Percentiles rank a stretch among this genome's conserved stretches.
phyloP scores from a whole-genome alignment of 148 eudicot species.

The Amaranthus cruentus region DNA sequence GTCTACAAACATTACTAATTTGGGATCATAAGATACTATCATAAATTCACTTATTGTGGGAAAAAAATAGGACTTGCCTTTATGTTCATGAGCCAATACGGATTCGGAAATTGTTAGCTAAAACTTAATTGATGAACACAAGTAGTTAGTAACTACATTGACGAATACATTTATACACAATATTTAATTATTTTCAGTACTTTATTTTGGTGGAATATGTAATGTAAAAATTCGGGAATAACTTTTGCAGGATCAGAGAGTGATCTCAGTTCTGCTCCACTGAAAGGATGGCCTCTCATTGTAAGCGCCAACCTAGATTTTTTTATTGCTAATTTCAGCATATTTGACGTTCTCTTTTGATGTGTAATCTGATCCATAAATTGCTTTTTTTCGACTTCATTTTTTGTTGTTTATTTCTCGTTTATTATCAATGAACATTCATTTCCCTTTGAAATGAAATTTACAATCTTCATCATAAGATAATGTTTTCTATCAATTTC shows the following conservation, averaged over 20 bases:
- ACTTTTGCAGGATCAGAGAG: constrained; percentile 15
- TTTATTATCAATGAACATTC: neutral
- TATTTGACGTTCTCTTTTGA: neutral
- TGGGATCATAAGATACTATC: neutral
- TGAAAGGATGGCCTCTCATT: constrained; percentile 21
- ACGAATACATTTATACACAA: neutral
- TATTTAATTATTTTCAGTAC: neutral
- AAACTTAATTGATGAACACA: neutral
- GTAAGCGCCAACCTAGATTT: constrained; percentile 4
- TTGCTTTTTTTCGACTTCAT: neutral
- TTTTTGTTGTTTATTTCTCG: neutral
- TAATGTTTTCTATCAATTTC: neutral
- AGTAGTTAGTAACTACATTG: neutral
- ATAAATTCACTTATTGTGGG: neutral
- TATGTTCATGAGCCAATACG: neutral
- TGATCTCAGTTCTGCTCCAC: constrained; percentile 2
- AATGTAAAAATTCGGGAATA: neutral
- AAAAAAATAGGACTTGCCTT: neutral
- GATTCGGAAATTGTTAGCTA: neutral
- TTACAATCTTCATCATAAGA: neutral
- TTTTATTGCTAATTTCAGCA: neutral
- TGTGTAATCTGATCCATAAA: neutral
- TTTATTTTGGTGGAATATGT: neutral
- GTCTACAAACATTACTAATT: neutral
- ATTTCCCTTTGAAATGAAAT: neutral